Percentiles rank a stretch among this genome's conserved stretches.
These are phyloP conservation scores for Eucalyptus coolabah DNA, from an alignment of 345 rosid species.

Conservation along the genomic window DNA sequence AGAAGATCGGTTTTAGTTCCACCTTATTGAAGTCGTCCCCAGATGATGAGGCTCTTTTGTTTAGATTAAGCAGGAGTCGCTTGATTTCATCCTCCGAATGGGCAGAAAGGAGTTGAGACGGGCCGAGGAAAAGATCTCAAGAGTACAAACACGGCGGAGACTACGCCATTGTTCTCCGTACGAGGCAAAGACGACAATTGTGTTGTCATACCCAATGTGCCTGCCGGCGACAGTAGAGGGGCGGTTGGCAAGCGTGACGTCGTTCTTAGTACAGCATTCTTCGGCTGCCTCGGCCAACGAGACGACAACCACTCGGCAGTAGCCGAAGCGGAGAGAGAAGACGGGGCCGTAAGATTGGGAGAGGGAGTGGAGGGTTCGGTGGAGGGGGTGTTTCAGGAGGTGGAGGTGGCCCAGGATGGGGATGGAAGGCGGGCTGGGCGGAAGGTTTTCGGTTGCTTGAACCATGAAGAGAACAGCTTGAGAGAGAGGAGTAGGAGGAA, in stretches of 20 bases:
- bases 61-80: background rate
- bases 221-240: background rate
- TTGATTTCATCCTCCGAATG: conserved; percentile 17
- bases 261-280: conserved; percentile 11
- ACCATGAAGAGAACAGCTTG: background rate
- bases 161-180: conserved; percentile 45
- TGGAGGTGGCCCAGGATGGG: too few relatives aligned
- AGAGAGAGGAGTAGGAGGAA: background rate
- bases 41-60: background rate
- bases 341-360: conserved; percentile 1
- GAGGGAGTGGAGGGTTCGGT: background rate
- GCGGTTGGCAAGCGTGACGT: conserved; percentile 12
- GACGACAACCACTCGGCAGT: background rate
- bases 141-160: conserved; percentile 22
- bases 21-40: background rate
- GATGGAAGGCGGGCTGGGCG: too few relatives aligned
- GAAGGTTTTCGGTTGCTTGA: too few relatives aligned
- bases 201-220: conserved; percentile 10
- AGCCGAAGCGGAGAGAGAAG: conserved; percentile 11
- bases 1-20: background rate
- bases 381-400: background rate
- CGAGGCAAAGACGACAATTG: conserved; percentile 4
- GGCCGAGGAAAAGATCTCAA: conserved; percentile 21
- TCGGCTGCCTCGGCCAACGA: background rate
- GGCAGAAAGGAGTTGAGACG: conserved; percentile 1